Percentiles rank a stretch among this genome's conserved stretches.
phyloP scores from a whole-genome alignment of 2,329 filamentous ascomycete species.

The Diaporthe capsici region DNA sequence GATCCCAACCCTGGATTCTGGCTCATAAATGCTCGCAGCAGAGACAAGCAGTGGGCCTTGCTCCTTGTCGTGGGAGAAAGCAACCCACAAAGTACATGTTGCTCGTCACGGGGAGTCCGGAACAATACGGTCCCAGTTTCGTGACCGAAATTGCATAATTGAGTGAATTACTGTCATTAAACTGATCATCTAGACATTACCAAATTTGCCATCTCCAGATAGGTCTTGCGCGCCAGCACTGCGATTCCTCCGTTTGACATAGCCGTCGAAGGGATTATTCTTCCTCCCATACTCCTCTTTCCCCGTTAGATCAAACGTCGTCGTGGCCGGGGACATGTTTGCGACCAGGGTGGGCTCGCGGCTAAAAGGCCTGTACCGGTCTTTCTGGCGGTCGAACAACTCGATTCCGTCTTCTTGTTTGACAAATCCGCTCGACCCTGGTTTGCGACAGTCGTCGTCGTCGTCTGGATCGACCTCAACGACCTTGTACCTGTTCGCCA shows the following conservation, averaged over 20 bases:
- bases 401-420: slow-evolving; percentile 24
- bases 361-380: slow-evolving; percentile 22
- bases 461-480: slow-evolving; percentile 31
- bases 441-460: not conserved
- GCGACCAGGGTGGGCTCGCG: slow-evolving; percentile 36
- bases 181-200: not conserved
- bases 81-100: not conserved
- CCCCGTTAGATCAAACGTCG: slow-evolving; percentile 10
- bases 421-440: not conserved
- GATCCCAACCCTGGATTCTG: not conserved
- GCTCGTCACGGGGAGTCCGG: not conserved
- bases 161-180: not conserved
- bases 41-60: too few species aligned
- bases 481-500: slow-evolving; percentile 38
- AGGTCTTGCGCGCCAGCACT: slow-evolving; percentile 9
- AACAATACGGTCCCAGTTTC: not conserved
- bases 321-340: slow-evolving; percentile 8
- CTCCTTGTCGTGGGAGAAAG: too few species aligned
- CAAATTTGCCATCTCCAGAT: not conserved
- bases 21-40: too few species aligned
- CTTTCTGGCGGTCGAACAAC: slow-evolving; percentile 17
- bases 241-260: slow-evolving; percentile 24
- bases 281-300: slow-evolving; percentile 27
- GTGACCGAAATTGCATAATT: not conserved
- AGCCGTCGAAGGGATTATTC: slow-evolving; percentile 39